These are phyloP conservation scores for Sistotremastrum suecicum DNA, from an alignment of 768 basidiomycete species.

Conservation along the genomic window DNA sequence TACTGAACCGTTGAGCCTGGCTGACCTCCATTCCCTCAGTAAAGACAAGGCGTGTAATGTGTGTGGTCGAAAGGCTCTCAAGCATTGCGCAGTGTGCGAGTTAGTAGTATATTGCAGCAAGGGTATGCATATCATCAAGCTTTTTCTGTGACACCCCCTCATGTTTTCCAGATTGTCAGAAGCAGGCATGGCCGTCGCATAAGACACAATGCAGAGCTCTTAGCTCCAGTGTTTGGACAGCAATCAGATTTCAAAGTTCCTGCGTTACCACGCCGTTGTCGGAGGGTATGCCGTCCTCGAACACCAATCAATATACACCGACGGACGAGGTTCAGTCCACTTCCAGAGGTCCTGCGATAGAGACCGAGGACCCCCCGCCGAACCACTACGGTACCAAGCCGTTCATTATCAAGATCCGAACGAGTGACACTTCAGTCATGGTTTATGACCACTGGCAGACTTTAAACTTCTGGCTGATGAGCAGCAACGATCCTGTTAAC, in stretches of 20 bases:
- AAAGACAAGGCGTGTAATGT: conserved; percentile 23
- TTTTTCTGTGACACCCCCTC: no score
- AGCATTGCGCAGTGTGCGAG: conserved; percentile 22
- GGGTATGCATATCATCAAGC: conserved; percentile 10
- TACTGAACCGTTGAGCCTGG: conserved; percentile 20
- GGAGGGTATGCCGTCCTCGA: no score
- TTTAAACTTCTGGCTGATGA: no score
- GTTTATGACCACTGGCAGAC: no score
- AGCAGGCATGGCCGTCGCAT: conserved; percentile 25
- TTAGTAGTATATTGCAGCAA: conserved; percentile 22
- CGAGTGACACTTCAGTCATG: no score
- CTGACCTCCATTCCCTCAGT: conserved; percentile 23
- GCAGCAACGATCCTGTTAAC: no score
- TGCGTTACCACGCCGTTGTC: no score
- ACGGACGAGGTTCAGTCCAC: no score
- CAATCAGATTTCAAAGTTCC: conserved; percentile 9
- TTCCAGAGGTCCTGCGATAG: not conserved
- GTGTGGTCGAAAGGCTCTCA: conserved; percentile 22
- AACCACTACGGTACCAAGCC: conserved; percentile 21
- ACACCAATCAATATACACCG: no score
- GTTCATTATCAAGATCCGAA: conserved; percentile 28
- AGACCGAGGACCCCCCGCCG: conserved; percentile 9
- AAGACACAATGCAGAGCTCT: conserved; percentile 22
- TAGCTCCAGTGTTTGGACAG: conserved; percentile 24
- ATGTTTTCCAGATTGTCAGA: conserved; percentile 22